Evolutionary conservation across 2,329 filamentous ascomycete genomes (phyloP).

Genomic region (Neofusicoccum cordaticola): DNA sequence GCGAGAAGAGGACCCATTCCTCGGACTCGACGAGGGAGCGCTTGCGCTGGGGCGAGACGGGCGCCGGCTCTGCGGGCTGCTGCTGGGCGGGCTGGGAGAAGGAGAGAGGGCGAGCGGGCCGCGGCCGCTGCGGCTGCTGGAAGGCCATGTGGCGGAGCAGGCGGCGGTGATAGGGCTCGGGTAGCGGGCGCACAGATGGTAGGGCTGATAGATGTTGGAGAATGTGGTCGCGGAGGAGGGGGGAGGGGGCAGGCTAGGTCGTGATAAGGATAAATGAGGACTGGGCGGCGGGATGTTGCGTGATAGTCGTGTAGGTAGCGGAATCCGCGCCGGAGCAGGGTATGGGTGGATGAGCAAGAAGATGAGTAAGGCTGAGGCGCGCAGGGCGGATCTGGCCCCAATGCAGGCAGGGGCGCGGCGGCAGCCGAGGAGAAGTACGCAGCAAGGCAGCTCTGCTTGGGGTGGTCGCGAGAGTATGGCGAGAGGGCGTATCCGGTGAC

Average conservation of each 20-base stretch:
- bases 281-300: neutral
- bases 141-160: conserved; percentile 33
- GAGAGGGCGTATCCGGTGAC: conserved; percentile 14
- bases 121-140: conserved; percentile 37
- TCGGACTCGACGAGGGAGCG: conserved; percentile 67
- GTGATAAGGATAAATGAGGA: neutral
- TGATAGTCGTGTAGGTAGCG: conserved; percentile 3
- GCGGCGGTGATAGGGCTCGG: neutral
- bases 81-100: conserved; percentile 28
- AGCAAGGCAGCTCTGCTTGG: too few species aligned
- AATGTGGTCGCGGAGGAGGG: neutral
- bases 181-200: neutral
- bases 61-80: conserved; percentile 15
- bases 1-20: conserved; percentile 94
- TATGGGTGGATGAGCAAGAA: conserved; percentile 2
- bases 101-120: conserved; percentile 33
- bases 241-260: neutral
- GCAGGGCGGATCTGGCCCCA: neutral
- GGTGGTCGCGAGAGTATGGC: neutral
- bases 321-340: neutral
- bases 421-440: neutral
- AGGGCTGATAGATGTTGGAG: neutral
- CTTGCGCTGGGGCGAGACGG: conserved; percentile 39
- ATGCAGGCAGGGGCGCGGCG: neutral
- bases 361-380: conserved; percentile 16